Conservation (phyloP, 768 basidiomycete genomes). For the Amanita phalloides region DNA sequence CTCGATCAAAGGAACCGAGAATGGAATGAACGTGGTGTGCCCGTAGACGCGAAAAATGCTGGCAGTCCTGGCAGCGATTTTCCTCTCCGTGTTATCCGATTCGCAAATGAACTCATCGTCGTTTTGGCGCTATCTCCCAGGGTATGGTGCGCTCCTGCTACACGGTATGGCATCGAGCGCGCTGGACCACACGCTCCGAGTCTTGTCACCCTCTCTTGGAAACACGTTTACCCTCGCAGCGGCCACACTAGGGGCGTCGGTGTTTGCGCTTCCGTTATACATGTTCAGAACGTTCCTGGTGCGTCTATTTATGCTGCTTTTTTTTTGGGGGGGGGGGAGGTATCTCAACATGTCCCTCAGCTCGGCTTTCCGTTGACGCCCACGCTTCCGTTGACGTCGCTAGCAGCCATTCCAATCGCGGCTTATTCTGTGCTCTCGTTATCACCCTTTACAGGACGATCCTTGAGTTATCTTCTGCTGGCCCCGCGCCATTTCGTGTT, state of each 20-base stretch:
- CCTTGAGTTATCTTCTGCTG: constrained; percentile 34
- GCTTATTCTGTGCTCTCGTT: constrained; percentile 54
- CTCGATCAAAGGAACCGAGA: not conserved
- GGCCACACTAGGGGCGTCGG: constrained; percentile 49
- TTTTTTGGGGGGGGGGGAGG: not conserved
- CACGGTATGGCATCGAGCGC: constrained; percentile 51
- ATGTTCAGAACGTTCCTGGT: constrained; percentile 49
- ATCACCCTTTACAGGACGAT: constrained; percentile 38
- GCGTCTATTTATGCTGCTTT: constrained; percentile 13
- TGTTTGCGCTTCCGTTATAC: constrained; percentile 58
- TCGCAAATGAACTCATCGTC: constrained; percentile 28
- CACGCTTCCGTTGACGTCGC: constrained; percentile 42
- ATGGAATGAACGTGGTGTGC: not conserved
- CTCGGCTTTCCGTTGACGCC: constrained; percentile 41
- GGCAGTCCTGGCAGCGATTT: constrained; percentile 35
- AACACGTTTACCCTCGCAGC: constrained; percentile 44
- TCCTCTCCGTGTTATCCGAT: constrained; percentile 50
- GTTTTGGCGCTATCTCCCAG: constrained; percentile 39
- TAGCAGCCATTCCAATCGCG: constrained; percentile 50
- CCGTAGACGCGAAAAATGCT: constrained; percentile 40
- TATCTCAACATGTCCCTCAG: constrained; percentile 18
- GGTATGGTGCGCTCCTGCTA: constrained; percentile 54
- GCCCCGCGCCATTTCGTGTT: constrained; percentile 45
- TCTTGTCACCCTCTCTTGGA: constrained; percentile 48
- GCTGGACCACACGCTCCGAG: constrained; percentile 50